A percentile compares a stretch with the other conserved stretches of the same genome.
Evolutionary conservation across 495 filamentous ascomycete genomes (phyloP).

Genomic region (Penicillium cinerascens): DNA sequence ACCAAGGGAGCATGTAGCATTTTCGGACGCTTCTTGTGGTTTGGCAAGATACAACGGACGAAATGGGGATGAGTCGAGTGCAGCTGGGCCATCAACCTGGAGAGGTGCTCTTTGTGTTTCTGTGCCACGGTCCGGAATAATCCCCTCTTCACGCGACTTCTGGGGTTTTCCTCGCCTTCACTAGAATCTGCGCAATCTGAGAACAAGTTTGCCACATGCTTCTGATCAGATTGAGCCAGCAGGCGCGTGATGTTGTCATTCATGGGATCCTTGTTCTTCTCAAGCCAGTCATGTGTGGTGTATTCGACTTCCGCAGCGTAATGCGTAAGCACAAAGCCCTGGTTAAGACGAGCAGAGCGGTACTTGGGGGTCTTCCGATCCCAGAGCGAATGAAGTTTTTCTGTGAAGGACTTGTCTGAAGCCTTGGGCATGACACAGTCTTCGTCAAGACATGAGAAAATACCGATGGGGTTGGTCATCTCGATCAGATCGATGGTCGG

Average conservation of each 20-base stretch:
- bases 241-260: constrained; percentile 95
- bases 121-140: constrained; percentile 97
- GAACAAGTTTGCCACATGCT: constrained; percentile 82
- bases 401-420: constrained; percentile 93
- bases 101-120: constrained; percentile 94
- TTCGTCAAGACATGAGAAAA: constrained; percentile 97
- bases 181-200: constrained; percentile 77
- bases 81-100: constrained; percentile 91
- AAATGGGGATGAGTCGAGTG: constrained; percentile 98
- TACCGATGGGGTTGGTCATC: constrained; percentile 92
- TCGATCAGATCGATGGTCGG: constrained; percentile 98
- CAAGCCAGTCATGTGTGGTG: constrained; percentile 89
- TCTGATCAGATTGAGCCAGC: constrained; percentile 75
- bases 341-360: constrained; percentile 75
- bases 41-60: constrained; percentile 95
- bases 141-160: constrained; percentile 93
- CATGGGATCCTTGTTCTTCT: constrained; percentile 98
- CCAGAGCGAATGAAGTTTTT: constrained; percentile 95
- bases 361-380: constrained; percentile 95
- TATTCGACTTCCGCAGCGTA: constrained; percentile 99
- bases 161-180: constrained; percentile 59
- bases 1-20: constrained; percentile 85
- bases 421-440: constrained; percentile 99
- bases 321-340: constrained; percentile 97
- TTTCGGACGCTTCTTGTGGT: constrained; percentile 97